Percentiles rank a stretch among this genome's conserved stretches.
These are phyloP conservation scores for Carnegiea gigantea DNA, from an alignment of 179 eudicot species.

Conservation along the genomic window DNA sequence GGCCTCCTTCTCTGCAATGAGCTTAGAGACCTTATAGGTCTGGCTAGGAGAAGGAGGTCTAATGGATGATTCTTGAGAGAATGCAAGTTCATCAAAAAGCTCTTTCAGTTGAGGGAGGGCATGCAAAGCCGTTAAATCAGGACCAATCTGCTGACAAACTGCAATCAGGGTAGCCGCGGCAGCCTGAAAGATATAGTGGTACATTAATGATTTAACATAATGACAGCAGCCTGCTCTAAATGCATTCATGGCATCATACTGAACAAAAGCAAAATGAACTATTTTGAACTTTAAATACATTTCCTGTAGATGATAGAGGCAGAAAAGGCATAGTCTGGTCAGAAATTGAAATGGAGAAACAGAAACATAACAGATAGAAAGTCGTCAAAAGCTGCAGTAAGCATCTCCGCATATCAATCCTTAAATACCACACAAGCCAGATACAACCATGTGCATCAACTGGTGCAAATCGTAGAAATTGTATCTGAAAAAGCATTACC, in stretches of 20 bases:
- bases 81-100: constrained; percentile 84
- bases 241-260: constrained; percentile 11
- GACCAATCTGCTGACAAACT: constrained; percentile 83
- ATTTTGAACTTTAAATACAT: background rate
- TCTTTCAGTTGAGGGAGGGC: constrained; percentile 82
- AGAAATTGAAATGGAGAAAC: background rate
- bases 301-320: background rate
- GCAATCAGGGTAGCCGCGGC: constrained; percentile 77
- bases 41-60: constrained; percentile 40
- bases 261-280: background rate
- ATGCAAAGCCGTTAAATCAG: constrained; percentile 77
- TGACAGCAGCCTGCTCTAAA: constrained; percentile 3
- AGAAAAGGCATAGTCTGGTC: background rate
- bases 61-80: constrained; percentile 63
- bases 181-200: constrained; percentile 42
- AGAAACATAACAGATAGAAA: too few relatives aligned
- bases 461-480: too few relatives aligned
- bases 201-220: background rate
- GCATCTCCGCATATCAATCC: too few relatives aligned
- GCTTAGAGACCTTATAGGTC: constrained; percentile 35
- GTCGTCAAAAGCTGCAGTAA: too few relatives aligned
- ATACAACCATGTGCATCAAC: too few relatives aligned
- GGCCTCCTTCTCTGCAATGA: constrained; percentile 39
- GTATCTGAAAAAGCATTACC: too few relatives aligned
- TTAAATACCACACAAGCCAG: too few relatives aligned